Base-by-base conservation (phyloP, 2,329 filamentous ascomycete genomes). In the Microcyclospora tardicrescens region DNA sequence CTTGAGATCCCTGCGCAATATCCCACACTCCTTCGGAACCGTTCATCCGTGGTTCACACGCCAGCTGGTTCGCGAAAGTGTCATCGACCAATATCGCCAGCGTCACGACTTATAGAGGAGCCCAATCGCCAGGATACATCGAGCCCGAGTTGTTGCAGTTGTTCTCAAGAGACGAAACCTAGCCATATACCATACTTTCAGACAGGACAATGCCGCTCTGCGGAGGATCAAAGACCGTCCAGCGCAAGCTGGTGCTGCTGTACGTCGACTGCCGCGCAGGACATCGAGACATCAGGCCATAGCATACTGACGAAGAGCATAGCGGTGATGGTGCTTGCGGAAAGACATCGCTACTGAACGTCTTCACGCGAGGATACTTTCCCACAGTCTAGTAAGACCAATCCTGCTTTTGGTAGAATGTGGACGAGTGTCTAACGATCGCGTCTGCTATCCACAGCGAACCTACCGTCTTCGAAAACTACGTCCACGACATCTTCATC, bases 401-500 rank as follows among this genome's bases (percentile, higher is more conserved):
- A 16, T 27, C 27, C 32, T 15, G 12, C 16, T n/a, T 16, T 24
- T 24, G 19, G 4, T 8, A 24, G 4, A 8, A 24, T n/a, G n/a
- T n/a, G n/a, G 36, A 16, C 28, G 8, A 34, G 12, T 11, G 3
- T 24, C 35, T n/a, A 12, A 19, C 10, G 11, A 28, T 33, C 39
- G 41, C 28, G 9, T n/a, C 36, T 33, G 15, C 16, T 10, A 24
- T 35, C 19, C 27, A 36, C 55, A 78, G 73, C 68, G 87, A 96
- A 65, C 91, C 91, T 39, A 98, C 89, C 28, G 89, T 95, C 49
- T 95, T 95, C 64, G 89, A 98, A 63, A 98, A 98, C 66, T 98
- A 96, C 64, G 89, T 98, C 47, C 89, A 98, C 61, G 89, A 98
- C 61, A 95, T 98, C 62, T 98, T 94, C 63, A 91, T 98, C 60